These are phyloP conservation scores for Sporothrix sp. DNA, from an alignment of 2,329 filamentous ascomycete genomes.

Conservation along the genomic window DNA sequence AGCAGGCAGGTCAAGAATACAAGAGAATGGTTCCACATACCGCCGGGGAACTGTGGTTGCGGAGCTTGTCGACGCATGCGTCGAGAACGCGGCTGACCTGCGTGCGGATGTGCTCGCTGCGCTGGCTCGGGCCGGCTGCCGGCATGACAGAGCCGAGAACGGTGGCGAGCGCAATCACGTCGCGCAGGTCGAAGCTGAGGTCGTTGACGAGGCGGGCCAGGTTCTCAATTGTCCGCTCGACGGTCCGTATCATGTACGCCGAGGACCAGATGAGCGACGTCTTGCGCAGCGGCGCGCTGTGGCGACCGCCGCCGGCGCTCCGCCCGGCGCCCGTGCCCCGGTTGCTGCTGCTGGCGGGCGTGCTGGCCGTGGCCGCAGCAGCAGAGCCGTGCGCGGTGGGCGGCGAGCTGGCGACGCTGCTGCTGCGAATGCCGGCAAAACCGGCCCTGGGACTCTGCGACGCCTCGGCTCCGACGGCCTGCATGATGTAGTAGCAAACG, in stretches of 20 bases:
- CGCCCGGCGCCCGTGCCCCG: too few species aligned
- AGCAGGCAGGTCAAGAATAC: neutral
- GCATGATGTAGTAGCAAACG: conserved; percentile 45
- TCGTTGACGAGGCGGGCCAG: conserved; percentile 18
- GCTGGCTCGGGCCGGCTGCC: conserved; percentile 12
- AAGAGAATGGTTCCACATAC: neutral
- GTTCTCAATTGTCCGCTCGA: conserved; percentile 19
- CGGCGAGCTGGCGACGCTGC: neutral
- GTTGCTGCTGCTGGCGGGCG: neutral
- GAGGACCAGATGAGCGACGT: conserved; percentile 17
- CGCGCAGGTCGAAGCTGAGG: conserved; percentile 19
- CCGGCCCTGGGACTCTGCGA: neutral
- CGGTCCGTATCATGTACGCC: conserved; percentile 18
- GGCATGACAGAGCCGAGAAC: conserved; percentile 20
- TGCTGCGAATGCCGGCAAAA: neutral
- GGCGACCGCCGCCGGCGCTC: too few species aligned
- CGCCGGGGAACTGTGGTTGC: conserved; percentile 9
- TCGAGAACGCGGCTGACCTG: conserved; percentile 18
- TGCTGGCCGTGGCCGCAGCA: neutral
- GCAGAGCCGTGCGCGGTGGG: neutral
- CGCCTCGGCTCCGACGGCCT: conserved; percentile 20
- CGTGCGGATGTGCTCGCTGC: conserved; percentile 15
- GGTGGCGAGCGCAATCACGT: conserved; percentile 18
- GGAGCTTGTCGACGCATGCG: conserved; percentile 14
- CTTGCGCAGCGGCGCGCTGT: neutral